A percentile compares a stretch with the other conserved stretches of the same genome.
Conservation (phyloP, 148 eudicot genomes). For the Diospyros lotus region DNA sequence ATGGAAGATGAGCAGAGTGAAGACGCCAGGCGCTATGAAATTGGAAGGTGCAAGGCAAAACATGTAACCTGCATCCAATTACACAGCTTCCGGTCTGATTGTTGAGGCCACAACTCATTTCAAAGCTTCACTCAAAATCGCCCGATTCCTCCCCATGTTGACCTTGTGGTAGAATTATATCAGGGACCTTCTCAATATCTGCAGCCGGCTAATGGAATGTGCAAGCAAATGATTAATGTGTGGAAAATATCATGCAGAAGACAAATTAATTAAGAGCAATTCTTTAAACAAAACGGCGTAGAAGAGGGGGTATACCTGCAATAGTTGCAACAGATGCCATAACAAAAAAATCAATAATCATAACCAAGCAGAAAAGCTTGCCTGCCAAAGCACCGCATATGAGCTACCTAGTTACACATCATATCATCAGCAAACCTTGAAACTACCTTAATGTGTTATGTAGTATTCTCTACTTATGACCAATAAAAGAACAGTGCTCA, state of each 20-base stretch:
- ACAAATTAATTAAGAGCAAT: not conserved
- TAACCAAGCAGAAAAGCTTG: slow-evolving; percentile 92
- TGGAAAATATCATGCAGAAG: not conserved
- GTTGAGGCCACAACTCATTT: slow-evolving; percentile 7
- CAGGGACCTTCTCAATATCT: slow-evolving; percentile 76
- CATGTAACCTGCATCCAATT: not conserved
- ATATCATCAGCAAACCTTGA: slow-evolving; percentile 7
- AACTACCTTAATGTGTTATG: not conserved
- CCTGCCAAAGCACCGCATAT: slow-evolving; percentile 94
- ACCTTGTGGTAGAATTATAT: slow-evolving; percentile 29
- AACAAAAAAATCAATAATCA: slow-evolving; percentile 70
- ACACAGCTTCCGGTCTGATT: not conserved
- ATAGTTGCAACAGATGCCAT: slow-evolving; percentile 66
- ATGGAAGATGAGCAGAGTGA: too few relatives aligned
- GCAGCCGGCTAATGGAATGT: slow-evolving; percentile 53
- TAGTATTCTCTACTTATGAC: too few relatives aligned
- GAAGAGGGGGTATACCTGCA: too few relatives aligned
- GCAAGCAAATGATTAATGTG: not conserved
- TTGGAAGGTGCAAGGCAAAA: slow-evolving; percentile 1
- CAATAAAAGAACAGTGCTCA: too few relatives aligned
- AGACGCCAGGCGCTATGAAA: not conserved
- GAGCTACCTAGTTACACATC: slow-evolving; percentile 54
- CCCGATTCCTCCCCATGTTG: slow-evolving; percentile 17
- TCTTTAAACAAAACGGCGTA: not conserved
- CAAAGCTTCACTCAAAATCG: slow-evolving; percentile 11